Percentiles rank a stretch among this genome's conserved stretches.
phyloP scores from a whole-genome alignment of 1,139 yeast species.

The Debaryomycetaceae sp. region DNA sequence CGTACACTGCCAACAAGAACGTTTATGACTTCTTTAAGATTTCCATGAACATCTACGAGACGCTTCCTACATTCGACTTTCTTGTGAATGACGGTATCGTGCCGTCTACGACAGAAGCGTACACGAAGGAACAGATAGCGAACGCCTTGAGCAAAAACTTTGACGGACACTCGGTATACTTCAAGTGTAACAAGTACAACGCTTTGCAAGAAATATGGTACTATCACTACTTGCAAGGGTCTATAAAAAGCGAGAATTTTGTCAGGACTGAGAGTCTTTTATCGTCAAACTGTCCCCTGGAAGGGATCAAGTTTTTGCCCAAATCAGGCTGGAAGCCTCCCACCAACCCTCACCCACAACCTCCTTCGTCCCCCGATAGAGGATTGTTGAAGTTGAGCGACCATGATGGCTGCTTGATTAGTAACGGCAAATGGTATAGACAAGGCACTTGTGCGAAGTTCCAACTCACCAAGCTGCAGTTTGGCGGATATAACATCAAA shows the following conservation, averaged over 20 bases:
- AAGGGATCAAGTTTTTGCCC: constrained; percentile 73
- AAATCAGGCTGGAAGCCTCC: constrained; percentile 46
- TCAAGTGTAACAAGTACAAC: constrained; percentile 65
- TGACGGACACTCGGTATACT: constrained; percentile 57
- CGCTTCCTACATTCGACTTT: constrained; percentile 70
- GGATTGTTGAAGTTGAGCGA: constrained; percentile 51
- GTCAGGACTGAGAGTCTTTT: constrained; percentile 59
- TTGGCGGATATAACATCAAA: constrained; percentile 67
- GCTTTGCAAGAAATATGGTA: constrained; percentile 91
- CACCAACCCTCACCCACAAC: constrained; percentile 21
- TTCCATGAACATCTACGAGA: constrained; percentile 59
- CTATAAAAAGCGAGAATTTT: constrained; percentile 64
- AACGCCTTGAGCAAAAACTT: constrained; percentile 59
- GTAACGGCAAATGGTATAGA: constrained; percentile 80
- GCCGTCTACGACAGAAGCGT: constrained; percentile 61
- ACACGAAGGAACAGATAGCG: constrained; percentile 61
- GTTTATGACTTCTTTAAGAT: constrained; percentile 76
- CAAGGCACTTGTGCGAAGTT: constrained; percentile 87
- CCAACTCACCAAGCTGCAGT: constrained; percentile 47
- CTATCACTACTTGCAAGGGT: constrained; percentile 75
- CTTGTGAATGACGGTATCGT: constrained; percentile 63
- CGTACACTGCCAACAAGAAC: constrained; percentile 45
- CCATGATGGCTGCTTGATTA: constrained; percentile 73
- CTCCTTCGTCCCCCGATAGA: constrained; percentile 27
- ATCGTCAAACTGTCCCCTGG: constrained; percentile 60